Conservation (phyloP, 2,329 filamentous ascomycete genomes). For the Apiospora malaysiana region DNA sequence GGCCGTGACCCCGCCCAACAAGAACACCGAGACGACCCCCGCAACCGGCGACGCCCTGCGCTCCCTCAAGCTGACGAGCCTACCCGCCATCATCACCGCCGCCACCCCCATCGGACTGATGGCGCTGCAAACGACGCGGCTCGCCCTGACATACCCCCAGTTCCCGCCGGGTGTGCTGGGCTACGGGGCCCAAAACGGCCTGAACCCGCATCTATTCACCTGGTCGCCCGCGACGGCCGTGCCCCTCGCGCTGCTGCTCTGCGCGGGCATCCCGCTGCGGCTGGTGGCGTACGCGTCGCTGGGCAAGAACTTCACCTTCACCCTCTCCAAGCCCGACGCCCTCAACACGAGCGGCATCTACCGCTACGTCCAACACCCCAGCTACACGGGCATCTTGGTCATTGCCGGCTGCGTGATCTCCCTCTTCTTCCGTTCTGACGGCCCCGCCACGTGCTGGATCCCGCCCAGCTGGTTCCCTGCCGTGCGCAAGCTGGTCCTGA, state of each 20-base stretch:
- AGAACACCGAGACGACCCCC: background rate
- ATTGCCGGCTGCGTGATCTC: conserved; percentile 40
- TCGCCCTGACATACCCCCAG: conserved; percentile 31
- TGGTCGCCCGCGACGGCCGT: conserved; percentile 44
- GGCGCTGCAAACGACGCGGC: conserved; percentile 30
- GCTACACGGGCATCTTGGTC: conserved; percentile 51
- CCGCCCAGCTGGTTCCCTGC: conserved; percentile 31
- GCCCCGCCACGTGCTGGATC: conserved; percentile 46
- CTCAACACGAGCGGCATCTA: conserved; percentile 56
- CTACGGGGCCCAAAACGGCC: conserved; percentile 38
- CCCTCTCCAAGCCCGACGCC: conserved; percentile 50
- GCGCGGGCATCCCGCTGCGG: conserved; percentile 38
- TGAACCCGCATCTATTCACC: conserved; percentile 41
- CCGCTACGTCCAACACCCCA: conserved; percentile 56
- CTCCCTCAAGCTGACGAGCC: conserved; percentile 36
- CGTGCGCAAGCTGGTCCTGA: conserved; percentile 23
- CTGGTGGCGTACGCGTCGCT: conserved; percentile 49
- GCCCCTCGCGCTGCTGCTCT: conserved; percentile 42
- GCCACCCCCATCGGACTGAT: conserved; percentile 35
- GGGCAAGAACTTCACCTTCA: conserved; percentile 60
- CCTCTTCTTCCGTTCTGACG: conserved; percentile 47
- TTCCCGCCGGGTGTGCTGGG: conserved; percentile 35
- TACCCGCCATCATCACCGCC: conserved; percentile 31
- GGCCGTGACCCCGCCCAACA: conserved; percentile 40
- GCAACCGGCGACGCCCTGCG: conserved; percentile 7